Base-by-base conservation (phyloP, 805 yeast species). In the Metschnikowia hibisci region DNA sequence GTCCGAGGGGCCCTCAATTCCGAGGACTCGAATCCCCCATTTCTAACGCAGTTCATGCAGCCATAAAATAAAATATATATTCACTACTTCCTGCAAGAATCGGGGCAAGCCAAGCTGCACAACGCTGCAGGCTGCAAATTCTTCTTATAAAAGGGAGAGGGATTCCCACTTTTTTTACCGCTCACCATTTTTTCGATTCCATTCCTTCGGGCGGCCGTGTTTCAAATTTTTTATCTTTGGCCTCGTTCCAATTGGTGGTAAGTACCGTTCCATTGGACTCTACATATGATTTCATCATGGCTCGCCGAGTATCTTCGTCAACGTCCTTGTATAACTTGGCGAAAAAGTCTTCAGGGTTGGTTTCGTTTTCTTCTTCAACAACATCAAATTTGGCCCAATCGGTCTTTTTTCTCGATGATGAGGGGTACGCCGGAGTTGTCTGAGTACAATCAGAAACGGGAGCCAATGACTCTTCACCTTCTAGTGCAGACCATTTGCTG, bases 281-380 rank as follows among this genome's bases (percentile, higher is more conserved):
- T n/a, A 80, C 73, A 56, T 78, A 93, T 41, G 96, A 87, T 67
- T 93, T 93, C 95, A 87, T 84, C 98, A 93, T 93, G 2, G 99
- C 99, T 40, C 95, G 73, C 52, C 71, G 72, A 1, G 95, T 83
- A 55, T 93, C 96, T 6, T 85, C 93, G 58, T 89, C 95, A 0
- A 95, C 91, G 50, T 76, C 81, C 22, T 75, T 74, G 64, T 84
- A 93, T 9, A 93, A 58, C 50, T 80, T 73, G 53, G 80, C 77
- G 67, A 93, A 93, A 55, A 93, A 90, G 1, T 73, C 81, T 47
- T 80, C 79, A 3, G 80, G 78, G 18, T 74, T 77, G 1, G 39
- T 31, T 11, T 69, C 71, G 0, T 71, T 69, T 20, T 67, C 73
- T n/a, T 58, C 77, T 6, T 69, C 74, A 6, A 56, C 55, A 16